Conservation (phyloP, 164 flowering plant genomes). For the Umbilicus rupestris region DNA sequence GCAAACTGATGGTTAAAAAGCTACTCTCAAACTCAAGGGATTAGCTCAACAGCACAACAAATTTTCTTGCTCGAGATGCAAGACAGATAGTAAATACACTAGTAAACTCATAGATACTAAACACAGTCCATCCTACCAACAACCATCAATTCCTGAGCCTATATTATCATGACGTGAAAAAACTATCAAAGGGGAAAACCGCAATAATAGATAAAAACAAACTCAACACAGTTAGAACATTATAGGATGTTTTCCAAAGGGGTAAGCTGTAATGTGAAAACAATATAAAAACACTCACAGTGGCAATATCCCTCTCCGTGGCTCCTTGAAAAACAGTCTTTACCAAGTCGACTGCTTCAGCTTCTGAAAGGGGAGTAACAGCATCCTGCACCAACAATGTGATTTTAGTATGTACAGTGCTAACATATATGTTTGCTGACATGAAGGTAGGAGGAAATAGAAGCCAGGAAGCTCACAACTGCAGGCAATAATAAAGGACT, state of each 20-base stretch:
- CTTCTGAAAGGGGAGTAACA: slow-evolving; percentile 73
- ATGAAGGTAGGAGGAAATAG: not conserved
- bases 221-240: not conserved
- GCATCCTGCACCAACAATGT: slow-evolving; percentile 54
- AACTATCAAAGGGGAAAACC: not conserved
- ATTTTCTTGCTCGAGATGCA: not conserved
- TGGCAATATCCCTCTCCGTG: slow-evolving; percentile 92
- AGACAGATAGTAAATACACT: not conserved
- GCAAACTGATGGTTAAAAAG: no score
- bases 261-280: not conserved
- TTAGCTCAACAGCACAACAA: not conserved
- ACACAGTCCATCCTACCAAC: not conserved
- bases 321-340: slow-evolving; percentile 92
- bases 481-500: slow-evolving; percentile 91
- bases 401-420: not conserved
- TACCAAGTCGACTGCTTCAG: slow-evolving; percentile 88
- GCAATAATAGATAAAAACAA: not conserved
- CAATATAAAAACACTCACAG: slow-evolving; percentile 38
- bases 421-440: not conserved
- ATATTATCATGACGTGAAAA: no score
- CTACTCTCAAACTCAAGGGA: no score
- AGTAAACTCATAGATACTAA: not conserved
- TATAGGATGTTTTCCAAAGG: not conserved
- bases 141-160: not conserved
- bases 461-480: slow-evolving; percentile 28